Evolutionary conservation across 2,329 filamentous ascomycete species (phyloP).

Genomic region (Colletotrichum tropicicola): DNA sequence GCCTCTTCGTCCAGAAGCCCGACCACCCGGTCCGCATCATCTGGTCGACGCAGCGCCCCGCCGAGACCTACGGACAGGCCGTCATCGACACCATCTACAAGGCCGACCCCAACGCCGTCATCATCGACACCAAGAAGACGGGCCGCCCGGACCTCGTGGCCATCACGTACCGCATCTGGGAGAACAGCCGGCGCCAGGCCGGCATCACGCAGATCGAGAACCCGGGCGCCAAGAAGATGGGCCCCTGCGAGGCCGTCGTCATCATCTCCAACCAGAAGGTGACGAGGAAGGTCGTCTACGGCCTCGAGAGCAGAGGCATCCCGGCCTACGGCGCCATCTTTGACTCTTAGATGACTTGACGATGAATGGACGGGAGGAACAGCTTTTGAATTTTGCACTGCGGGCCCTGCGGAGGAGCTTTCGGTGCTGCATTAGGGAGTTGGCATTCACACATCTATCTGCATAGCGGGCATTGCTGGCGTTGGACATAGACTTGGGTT

Average conservation of each 20-base stretch:
- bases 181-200: slow-evolving; percentile 30
- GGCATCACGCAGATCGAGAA: slow-evolving; percentile 12
- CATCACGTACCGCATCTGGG: slow-evolving; percentile 35
- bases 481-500: not conserved
- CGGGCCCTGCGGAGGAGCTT: no score
- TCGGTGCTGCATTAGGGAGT: not conserved
- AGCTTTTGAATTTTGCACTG: no score
- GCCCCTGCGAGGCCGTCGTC: slow-evolving; percentile 73
- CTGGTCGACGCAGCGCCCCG: slow-evolving; percentile 73
- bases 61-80: slow-evolving; percentile 67
- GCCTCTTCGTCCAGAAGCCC: slow-evolving; percentile 53
- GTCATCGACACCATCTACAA: slow-evolving; percentile 64
- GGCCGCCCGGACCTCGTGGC: slow-evolving; percentile 66
- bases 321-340: slow-evolving; percentile 79
- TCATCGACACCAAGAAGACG: slow-evolving; percentile 70
- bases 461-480: slow-evolving; percentile 2
- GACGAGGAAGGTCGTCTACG: slow-evolving; percentile 75
- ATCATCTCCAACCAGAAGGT: slow-evolving; percentile 76
- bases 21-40: slow-evolving; percentile 66
- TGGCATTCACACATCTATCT: not conserved
- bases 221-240: slow-evolving; percentile 39
- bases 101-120: slow-evolving; percentile 69
- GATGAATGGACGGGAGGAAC: not conserved
- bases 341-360: slow-evolving; percentile 54
- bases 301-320: slow-evolving; percentile 71